Evolutionary conservation across 73 alveolate genomes (phyloP), one percentile per base, ranked within the genome.

Genomic region (Paramecium caudatum): DNA sequence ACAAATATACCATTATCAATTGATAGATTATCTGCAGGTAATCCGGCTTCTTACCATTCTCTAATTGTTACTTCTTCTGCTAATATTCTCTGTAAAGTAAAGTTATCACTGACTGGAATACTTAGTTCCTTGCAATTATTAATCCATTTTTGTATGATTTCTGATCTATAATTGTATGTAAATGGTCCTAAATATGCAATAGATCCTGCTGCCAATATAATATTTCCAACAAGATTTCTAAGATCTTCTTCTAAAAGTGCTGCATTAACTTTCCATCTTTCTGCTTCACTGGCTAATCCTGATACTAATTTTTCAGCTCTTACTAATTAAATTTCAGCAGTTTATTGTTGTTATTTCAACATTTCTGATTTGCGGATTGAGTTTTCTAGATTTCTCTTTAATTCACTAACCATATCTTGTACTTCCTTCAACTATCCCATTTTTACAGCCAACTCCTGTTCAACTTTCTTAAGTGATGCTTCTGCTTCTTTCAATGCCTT

Each of bases 131-230:
- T 83, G 82, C 97, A 90, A 85, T 70, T 88, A 16, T 62, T 49
- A 69, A 95, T 91, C 98, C 99, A 96, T 47, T 94, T 80, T 0
- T 90, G 90, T 78, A 95, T 84, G 62, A 97, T 91, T 46, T 95
- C 97, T 43, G 92, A 94, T 82, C 99, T 95, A 91, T 98, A 99
- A 85, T 94, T 97, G 81, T 96, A 95, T 1, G 99, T 98, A 94
- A 99, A 99, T 47, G 99, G 99, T n/a, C 99, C 99, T 15, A 98
- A 96, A 85, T 99, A 99, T 30, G 99, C 98, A 41, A 98, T 95
- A 43, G 96, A 96, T 36, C 99, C 99, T 49, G 99, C 99, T 19
- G 99, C 98, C 62, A 99, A 91, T 27, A 98, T 96, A 65, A 98
- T 99, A 93, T 99, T 98, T 23, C 99, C 99, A 80, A 99, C 93